Conservation (phyloP, 257 asterid genomes). For the Jacaranda copaia region DNA sequence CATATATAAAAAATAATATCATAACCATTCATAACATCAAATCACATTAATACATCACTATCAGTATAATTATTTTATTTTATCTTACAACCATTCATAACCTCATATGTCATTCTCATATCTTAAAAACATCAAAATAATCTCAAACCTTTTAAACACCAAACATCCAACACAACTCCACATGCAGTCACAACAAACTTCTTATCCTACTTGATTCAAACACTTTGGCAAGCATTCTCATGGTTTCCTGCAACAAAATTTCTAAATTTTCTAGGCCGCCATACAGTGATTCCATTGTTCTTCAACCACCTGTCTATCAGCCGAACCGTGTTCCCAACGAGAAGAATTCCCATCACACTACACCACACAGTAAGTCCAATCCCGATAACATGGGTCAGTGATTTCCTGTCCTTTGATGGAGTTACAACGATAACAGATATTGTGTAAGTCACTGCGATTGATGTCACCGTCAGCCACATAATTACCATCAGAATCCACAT, state of each 20-base stretch:
- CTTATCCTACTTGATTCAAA: background rate
- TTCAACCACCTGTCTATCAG: constrained; percentile 45
- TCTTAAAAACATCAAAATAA: too few relatives aligned
- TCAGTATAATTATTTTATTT: too few relatives aligned
- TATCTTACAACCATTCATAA: too few relatives aligned
- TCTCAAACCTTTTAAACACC: too few relatives aligned
- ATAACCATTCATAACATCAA: too few relatives aligned
- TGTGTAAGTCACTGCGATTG: constrained; percentile 52
- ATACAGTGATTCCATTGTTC: constrained; percentile 27
- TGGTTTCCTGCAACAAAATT: background rate
- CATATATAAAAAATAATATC: too few relatives aligned
- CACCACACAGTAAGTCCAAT: constrained; percentile 46
- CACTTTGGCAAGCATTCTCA: constrained; percentile 24
- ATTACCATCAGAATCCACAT: constrained; percentile 62
- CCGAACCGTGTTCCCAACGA: constrained; percentile 51
- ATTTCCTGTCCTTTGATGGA: constrained; percentile 35
- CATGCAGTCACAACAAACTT: too few relatives aligned
- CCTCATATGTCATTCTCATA: too few relatives aligned
- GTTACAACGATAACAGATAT: constrained; percentile 44
- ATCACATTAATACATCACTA: too few relatives aligned
- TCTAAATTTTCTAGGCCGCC: constrained; percentile 26
- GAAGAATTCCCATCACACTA: constrained; percentile 49
- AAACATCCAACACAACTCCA: too few relatives aligned
- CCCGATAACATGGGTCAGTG: constrained; percentile 37
- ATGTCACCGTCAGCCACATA: constrained; percentile 61